Evolutionary conservation across 352 stramenopile species (phyloP), one percentile per base, ranked within the genome.

Genomic region (Aphanomyces cochlioides): DNA sequence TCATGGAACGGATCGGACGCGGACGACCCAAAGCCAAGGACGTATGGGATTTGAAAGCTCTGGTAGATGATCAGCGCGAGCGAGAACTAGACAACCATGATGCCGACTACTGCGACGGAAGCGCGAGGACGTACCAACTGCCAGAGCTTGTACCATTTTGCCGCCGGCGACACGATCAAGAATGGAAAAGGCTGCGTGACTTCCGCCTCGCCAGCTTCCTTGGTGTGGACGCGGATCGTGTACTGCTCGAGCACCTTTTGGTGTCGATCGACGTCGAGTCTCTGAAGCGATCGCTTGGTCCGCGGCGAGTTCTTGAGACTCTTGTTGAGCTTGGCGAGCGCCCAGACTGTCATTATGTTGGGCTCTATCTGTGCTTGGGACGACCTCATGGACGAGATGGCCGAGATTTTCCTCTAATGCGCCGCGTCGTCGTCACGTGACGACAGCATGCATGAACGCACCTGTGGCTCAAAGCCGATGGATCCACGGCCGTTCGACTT

Each of bases 11-110:
- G 53, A 56, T 4, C 71, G 76, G 57, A 59, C 87, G 59, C 80
- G 48, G 75, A 87, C 5, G 77, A 76, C 13, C 78, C 76, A 47
- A 92, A 92, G 1, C 83, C 82, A 12, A 92, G 73, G 3, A 72
- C 73, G 59, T 88, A 93, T 13, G 85, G 85, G 36, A 93, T 70
- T 19, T 58, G 50, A 17, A 93, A 69, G 45, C 80, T 89, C 71
- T 93, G 85, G 63, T 93, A 93, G n/a, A 90, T 82, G 65, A 90
- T 90, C 34, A 92, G 77, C 40, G 83, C 19, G 7, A 93, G 72
- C 10, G 85, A 90, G 4, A 75, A 68, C 83, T 90, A 69, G 13
- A n/a, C 34, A 39, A 40, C 7, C 12, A 38, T n/a, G 15, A 53
- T 1, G 63, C 7, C 1, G 4, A 56, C 15, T 56, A 21, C 17